These are phyloP conservation scores for Cicer bijugum DNA, from an alignment of 306 rosid genomes.

Conservation along the genomic window DNA sequence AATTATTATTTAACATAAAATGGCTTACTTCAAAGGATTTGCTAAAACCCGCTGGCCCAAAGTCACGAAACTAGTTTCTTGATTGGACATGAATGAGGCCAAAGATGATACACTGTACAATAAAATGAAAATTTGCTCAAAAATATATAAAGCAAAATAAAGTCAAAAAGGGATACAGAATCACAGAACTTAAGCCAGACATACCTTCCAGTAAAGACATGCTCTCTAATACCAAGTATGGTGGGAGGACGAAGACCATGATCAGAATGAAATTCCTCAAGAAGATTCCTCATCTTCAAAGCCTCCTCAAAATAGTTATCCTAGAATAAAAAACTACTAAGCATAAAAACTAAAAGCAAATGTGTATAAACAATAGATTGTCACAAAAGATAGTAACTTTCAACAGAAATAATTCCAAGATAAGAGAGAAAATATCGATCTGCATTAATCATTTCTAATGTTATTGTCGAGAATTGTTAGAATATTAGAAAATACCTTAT, in stretches of 20 bases:
- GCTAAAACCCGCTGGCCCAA: constrained; percentile 95
- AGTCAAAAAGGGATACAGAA: background rate
- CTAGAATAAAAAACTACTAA: constrained; percentile 37
- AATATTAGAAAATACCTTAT: too few species aligned
- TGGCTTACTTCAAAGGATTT: constrained; percentile 86
- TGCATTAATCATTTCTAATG: background rate
- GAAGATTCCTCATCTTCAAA: constrained; percentile 95
- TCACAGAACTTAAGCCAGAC: constrained; percentile 24
- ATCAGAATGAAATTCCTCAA: constrained; percentile 78
- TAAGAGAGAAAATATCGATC: background rate
- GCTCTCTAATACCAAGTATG: constrained; percentile 93
- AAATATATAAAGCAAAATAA: background rate
- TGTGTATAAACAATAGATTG: constrained; percentile 19
- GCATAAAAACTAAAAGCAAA: constrained; percentile 35
- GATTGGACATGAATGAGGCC: constrained; percentile 90
- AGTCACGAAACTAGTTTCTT: constrained; percentile 93
- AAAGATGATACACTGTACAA: constrained; percentile 84
- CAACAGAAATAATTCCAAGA: background rate
- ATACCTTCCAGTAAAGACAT: constrained; percentile 93
- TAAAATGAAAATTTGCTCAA: constrained; percentile 23
- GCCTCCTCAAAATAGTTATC: constrained; percentile 67
- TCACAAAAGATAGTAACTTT: constrained; percentile 2
- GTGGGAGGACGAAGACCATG: constrained; percentile 86
- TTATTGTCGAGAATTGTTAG: too few species aligned
- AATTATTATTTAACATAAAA: constrained; percentile 29